A percentile compares a stretch with the other conserved stretches of the same genome.
phyloP scores from a whole-genome alignment of 345 rosid genomes.

The Brassica cretica region DNA sequence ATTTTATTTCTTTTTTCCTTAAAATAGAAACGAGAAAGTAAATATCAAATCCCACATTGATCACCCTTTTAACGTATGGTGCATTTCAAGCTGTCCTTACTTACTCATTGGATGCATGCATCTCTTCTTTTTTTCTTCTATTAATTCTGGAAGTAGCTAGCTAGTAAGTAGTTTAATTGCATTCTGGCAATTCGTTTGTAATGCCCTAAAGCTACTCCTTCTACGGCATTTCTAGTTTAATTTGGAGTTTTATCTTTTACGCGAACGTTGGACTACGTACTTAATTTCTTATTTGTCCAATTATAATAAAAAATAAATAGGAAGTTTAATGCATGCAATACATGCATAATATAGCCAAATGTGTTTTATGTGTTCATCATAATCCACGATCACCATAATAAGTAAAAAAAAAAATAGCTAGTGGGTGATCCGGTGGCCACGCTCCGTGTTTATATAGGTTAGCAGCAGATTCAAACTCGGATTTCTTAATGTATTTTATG shows the following conservation, averaged over 20 bases:
- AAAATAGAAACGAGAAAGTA: not conserved
- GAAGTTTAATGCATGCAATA: not conserved
- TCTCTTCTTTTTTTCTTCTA: not conserved
- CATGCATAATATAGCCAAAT: not conserved
- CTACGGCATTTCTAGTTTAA: not conserved
- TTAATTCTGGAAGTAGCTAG: not conserved
- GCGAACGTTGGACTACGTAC: not conserved
- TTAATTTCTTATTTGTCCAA: not conserved
- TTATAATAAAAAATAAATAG: not conserved
- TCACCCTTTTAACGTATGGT: constrained; percentile 8
- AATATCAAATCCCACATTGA: constrained; percentile 5
- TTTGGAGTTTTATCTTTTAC: not conserved
- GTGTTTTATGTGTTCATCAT: not conserved
- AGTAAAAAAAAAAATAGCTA: not conserved
- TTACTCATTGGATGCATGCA: constrained; percentile 28
- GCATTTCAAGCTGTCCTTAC: constrained; percentile 31
- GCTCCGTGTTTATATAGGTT: too few relatives aligned
- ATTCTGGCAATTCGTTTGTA: not conserved
- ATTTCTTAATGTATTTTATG: too few relatives aligned
- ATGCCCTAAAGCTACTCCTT: not conserved
- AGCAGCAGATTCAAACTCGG: too few relatives aligned
- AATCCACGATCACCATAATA: not conserved
- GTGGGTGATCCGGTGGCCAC: too few relatives aligned
- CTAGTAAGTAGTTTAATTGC: not conserved
- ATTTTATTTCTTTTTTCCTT: not conserved